phyloP scores from a whole-genome alignment of 352 stramenopile species.

The Pythium diclinum region DNA sequence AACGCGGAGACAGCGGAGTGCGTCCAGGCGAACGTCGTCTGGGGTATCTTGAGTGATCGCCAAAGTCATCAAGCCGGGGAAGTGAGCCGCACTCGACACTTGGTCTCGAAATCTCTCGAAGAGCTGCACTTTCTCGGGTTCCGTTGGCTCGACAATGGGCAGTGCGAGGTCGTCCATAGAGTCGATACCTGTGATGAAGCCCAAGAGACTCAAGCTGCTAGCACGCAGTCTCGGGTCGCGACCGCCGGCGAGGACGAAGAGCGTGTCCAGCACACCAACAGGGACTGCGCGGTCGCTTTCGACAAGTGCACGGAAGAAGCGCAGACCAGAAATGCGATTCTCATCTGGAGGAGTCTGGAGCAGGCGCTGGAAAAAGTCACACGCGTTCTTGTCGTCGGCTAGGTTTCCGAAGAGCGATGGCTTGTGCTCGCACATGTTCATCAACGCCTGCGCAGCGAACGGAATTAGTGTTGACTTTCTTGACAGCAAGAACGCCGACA shows the following conservation, averaged over 20 bases:
- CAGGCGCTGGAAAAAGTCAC: slow-evolving; percentile 73
- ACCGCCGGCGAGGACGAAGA: slow-evolving; percentile 68
- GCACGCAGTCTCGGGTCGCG: slow-evolving; percentile 46
- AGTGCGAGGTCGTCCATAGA: slow-evolving; percentile 46
- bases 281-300: slow-evolving; percentile 54
- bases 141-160: slow-evolving; percentile 38
- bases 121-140: slow-evolving; percentile 41
- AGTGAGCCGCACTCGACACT: slow-evolving; percentile 56
- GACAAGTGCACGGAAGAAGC: slow-evolving; percentile 63
- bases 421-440: slow-evolving; percentile 78
- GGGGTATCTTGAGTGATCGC: slow-evolving; percentile 42
- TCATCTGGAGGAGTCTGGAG: slow-evolving; percentile 75
- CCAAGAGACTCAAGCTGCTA: slow-evolving; percentile 56
- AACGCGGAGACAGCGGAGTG: slow-evolving; percentile 70
- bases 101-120: slow-evolving; percentile 60
- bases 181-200: slow-evolving; percentile 47
- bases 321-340: slow-evolving; percentile 64
- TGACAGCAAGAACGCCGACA: slow-evolving; percentile 65
- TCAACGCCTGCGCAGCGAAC: slow-evolving; percentile 61
- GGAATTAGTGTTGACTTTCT: slow-evolving; percentile 64
- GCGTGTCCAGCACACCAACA: slow-evolving; percentile 58
- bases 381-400: slow-evolving; percentile 56
- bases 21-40: slow-evolving; percentile 44
- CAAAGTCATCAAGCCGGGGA: slow-evolving; percentile 60
- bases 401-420: slow-evolving; percentile 62